These are phyloP conservation scores for Pigoraptor vietnamica DNA, from an alignment of 78 protist genomes.

Conservation along the genomic window DNA sequence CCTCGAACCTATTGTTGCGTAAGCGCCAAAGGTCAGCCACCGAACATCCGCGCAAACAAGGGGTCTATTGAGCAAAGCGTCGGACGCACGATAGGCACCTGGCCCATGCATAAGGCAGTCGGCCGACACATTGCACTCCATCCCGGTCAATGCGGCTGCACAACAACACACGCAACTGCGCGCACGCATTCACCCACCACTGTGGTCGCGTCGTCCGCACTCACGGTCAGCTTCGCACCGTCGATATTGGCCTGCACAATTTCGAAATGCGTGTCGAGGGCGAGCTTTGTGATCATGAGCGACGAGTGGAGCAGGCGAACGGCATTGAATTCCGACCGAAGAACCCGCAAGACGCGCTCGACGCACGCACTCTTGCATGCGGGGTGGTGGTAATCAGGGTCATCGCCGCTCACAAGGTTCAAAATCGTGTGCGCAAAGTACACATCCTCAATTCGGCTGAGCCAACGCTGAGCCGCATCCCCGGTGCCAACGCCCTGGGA, in stretches of 20 bases:
- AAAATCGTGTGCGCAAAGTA: background rate
- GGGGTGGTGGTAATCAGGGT: background rate
- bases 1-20: too few relatives aligned
- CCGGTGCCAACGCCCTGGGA: background rate
- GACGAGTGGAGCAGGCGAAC: background rate
- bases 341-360: background rate
- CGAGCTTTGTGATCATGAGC: background rate
- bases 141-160: background rate
- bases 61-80: background rate
- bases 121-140: background rate
- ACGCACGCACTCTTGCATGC: background rate
- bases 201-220: background rate
- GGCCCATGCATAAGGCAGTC: background rate
- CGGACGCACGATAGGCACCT: background rate
- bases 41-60: too few relatives aligned
- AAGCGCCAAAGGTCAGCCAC: too few relatives aligned
- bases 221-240: background rate
- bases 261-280: background rate
- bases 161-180: background rate
- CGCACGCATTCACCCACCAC: background rate
- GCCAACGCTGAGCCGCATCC: background rate
- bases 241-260: background rate
- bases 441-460: background rate
- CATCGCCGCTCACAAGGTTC: background rate
- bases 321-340: background rate